Conservation (phyloP, 2,329 filamentous ascomycete species). For the Phyllosticta citrichinensis region DNA sequence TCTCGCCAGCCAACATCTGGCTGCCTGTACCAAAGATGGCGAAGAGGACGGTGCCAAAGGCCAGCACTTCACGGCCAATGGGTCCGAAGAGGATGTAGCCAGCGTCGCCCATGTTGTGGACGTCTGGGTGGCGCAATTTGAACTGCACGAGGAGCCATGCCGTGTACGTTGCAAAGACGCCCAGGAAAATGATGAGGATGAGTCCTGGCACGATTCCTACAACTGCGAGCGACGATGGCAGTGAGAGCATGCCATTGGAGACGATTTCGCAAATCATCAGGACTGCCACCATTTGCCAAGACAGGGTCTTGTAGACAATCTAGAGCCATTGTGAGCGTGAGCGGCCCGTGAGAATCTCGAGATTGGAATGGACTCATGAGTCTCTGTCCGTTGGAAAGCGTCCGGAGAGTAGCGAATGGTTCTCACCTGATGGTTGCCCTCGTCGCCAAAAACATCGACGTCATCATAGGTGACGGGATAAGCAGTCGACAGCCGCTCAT, state of each 20-base stretch:
- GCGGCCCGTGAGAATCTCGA: not conserved
- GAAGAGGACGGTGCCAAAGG: conserved; percentile 41
- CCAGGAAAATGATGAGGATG: conserved; percentile 42
- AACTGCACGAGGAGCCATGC: conserved; percentile 39
- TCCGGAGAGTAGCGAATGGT: not conserved
- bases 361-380: not conserved
- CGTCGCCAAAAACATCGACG: conserved; percentile 14
- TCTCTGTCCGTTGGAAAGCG: not conserved
- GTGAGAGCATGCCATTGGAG: conserved; percentile 43
- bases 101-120: conserved; percentile 29
- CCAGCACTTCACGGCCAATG: conserved; percentile 16
- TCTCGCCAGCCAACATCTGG: conserved; percentile 43
- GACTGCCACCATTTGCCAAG: conserved; percentile 42
- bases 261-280: conserved; percentile 50
- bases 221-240: conserved; percentile 42
- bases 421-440: conserved; percentile 14
- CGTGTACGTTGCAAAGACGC: conserved; percentile 43
- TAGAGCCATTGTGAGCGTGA: conserved; percentile 8
- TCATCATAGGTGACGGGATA: conserved; percentile 11
- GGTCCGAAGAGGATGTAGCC: conserved; percentile 25
- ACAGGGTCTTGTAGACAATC: conserved; percentile 46
- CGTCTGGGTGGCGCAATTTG: conserved; percentile 27
- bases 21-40: conserved; percentile 42
- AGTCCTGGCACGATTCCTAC: conserved; percentile 44
- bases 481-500: not conserved